These are phyloP conservation scores for Cafeteria roenbergensis DNA, from an alignment of 108 stramenopile species.

Conservation along the genomic window DNA sequence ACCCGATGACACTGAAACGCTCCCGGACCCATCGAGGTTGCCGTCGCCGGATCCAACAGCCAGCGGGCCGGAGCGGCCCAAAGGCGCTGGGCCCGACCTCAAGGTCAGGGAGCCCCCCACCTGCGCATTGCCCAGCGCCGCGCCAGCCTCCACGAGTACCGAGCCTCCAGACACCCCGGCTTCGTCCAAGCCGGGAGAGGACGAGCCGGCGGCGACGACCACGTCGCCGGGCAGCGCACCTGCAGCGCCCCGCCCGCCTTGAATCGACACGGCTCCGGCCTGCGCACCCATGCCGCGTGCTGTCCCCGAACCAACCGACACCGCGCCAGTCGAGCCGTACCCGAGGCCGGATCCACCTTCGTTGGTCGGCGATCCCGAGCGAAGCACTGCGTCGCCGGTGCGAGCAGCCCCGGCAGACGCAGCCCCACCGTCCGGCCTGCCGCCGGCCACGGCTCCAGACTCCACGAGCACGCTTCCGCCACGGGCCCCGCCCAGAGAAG, in stretches of 20 bases:
- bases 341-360: too few species aligned
- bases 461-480: neutral
- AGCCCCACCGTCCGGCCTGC: too few species aligned
- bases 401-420: too few species aligned
- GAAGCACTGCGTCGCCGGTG: too few species aligned
- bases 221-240: neutral
- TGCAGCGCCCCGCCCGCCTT: neutral
- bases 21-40: too few species aligned
- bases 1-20: neutral
- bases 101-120: constrained; percentile 1
- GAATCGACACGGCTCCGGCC: neutral
- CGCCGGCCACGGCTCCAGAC: neutral
- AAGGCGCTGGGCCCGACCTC: neutral
- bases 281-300: too few species aligned
- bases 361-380: too few species aligned
- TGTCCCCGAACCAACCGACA: too few species aligned
- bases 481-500: neutral
- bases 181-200: neutral
- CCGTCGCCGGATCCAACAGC: neutral
- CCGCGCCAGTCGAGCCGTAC: too few species aligned
- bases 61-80: neutral
- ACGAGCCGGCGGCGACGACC: neutral
- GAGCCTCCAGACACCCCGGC: neutral
- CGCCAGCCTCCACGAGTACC: neutral
- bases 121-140: neutral